Conservation (phyloP, 805 yeast species). For the Cyberlindnera samutprakarnensis region DNA sequence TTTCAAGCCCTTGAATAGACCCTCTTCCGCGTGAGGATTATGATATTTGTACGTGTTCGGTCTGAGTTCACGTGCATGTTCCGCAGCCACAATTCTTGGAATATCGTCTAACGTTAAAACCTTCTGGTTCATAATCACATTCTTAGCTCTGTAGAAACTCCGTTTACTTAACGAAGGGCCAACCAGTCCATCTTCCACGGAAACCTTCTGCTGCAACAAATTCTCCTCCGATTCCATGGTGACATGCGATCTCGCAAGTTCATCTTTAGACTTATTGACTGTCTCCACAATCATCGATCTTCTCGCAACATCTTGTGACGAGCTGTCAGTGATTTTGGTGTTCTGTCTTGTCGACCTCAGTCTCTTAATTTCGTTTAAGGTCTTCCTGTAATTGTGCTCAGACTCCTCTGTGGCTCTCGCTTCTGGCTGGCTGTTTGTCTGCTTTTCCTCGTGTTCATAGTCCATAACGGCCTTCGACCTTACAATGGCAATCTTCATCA, state of each 20-base stretch:
- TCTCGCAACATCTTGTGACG: constrained; percentile 55
- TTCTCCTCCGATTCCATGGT: constrained; percentile 12
- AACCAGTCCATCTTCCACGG: constrained; percentile 26
- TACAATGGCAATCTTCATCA: constrained; percentile 77
- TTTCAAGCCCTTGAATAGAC: constrained; percentile 12
- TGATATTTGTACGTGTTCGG: constrained; percentile 90
- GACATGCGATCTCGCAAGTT: constrained; percentile 2
- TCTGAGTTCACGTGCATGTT: constrained; percentile 87
- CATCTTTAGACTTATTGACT: constrained; percentile 15
- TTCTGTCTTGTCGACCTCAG: constrained; percentile 68
- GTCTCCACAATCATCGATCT: constrained; percentile 54
- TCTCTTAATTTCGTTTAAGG: constrained; percentile 70
- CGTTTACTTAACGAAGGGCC: constrained; percentile 50
- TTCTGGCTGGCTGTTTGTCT: constrained; percentile 1
- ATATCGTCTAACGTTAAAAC: constrained; percentile 91
- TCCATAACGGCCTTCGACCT: constrained; percentile 61
- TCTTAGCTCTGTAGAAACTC: constrained; percentile 57
- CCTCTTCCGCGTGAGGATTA: constrained; percentile 28
- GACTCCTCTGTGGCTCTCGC: constrained; percentile 16
- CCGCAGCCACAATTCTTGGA: constrained; percentile 94
- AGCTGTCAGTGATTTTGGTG: constrained; percentile 39
- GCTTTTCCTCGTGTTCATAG: constrained; percentile 17
- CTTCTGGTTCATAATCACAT: constrained; percentile 69
- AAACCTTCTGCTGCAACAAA: constrained; percentile 19
- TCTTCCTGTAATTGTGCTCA: constrained; percentile 54